phyloP scores from a whole-genome alignment of 2,329 filamentous ascomycete genomes.

The Aureobasidium subglaciale region DNA sequence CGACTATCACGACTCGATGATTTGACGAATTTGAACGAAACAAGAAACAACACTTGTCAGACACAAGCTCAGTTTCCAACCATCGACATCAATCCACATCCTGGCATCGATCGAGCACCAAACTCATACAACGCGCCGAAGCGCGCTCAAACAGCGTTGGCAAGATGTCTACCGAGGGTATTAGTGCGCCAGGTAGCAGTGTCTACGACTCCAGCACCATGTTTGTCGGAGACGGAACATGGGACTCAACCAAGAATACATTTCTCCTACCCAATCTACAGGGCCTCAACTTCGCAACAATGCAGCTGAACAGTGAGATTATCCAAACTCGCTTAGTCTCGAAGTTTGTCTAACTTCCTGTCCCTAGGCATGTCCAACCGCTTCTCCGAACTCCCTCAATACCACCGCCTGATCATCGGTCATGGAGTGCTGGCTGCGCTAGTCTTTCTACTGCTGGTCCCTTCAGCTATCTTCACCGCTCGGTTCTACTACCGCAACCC shows the following conservation, averaged over 20 bases:
- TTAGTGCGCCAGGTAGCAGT: constrained; percentile 65
- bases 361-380: constrained; percentile 72
- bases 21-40: not conserved
- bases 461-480: constrained; percentile 64
- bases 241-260: constrained; percentile 69
- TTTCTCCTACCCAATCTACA: constrained; percentile 72
- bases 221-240: constrained; percentile 74
- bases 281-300: constrained; percentile 72
- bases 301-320: constrained; percentile 70
- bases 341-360: not conserved
- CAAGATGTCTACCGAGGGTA: constrained; percentile 6
- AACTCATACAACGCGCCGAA: not conserved
- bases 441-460: constrained; percentile 67
- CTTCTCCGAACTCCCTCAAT: constrained; percentile 61
- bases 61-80: not conserved
- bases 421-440: constrained; percentile 67
- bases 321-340: not conserved
- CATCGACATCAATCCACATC: not conserved
- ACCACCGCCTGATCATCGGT: constrained; percentile 61
- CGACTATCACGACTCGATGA: constrained; percentile 13
- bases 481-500: constrained; percentile 61
- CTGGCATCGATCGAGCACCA: not conserved
- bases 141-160: not conserved
- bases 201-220: constrained; percentile 68
- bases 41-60: not conserved